These are phyloP conservation scores for Rubus parviflorus DNA, from an alignment of 306 rosid genomes.

Conservation along the genomic window DNA sequence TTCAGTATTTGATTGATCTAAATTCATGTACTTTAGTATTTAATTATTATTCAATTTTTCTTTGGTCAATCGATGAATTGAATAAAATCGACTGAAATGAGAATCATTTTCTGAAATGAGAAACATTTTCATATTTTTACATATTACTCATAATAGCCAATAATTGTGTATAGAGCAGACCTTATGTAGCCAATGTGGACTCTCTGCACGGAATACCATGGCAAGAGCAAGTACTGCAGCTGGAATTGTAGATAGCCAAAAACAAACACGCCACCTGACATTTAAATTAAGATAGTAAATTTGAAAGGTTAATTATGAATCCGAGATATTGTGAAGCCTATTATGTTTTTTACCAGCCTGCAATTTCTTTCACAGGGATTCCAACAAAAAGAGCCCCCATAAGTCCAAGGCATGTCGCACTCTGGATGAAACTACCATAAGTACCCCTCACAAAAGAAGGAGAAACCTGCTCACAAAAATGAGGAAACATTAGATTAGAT, in stretches of 20 bases:
- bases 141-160: neutral
- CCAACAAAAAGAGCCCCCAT: slow-evolving; percentile 90
- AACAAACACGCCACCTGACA: slow-evolving; percentile 97
- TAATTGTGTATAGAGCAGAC: slow-evolving; percentile 30
- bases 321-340: slow-evolving; percentile 10
- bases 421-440: slow-evolving; percentile 86
- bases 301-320: slow-evolving; percentile 25
- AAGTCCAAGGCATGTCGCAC: slow-evolving; percentile 91
- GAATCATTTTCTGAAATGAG: too few relatives aligned
- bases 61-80: too few relatives aligned
- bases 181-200: slow-evolving; percentile 95
- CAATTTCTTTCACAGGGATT: slow-evolving; percentile 79
- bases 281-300: slow-evolving; percentile 24
- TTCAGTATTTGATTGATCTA: too few relatives aligned
- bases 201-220: slow-evolving; percentile 85
- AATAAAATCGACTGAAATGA: too few relatives aligned
- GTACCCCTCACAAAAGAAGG: slow-evolving; percentile 94
- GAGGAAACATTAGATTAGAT: slow-evolving; percentile 26
- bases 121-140: too few relatives aligned
- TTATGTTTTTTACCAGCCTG: slow-evolving; percentile 66
- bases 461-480: slow-evolving; percentile 58
- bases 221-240: slow-evolving; percentile 70
- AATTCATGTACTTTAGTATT: too few relatives aligned
- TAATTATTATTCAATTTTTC: too few relatives aligned
- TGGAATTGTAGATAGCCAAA: slow-evolving; percentile 82